Conservation (phyloP, 75 land plant genomes). For the Pinus taeda region DNA sequence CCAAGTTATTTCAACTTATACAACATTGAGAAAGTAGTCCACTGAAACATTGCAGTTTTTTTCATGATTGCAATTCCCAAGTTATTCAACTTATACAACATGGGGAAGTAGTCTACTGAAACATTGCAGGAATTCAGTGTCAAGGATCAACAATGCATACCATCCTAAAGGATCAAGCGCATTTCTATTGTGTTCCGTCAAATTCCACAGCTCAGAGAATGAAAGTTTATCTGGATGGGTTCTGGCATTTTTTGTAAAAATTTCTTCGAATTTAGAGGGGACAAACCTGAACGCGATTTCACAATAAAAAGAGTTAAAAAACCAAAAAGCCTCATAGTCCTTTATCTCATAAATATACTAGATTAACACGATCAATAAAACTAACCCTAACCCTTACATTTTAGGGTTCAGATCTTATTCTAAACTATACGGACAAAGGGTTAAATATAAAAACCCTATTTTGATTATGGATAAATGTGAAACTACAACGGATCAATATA, state of each 20-base stretch:
- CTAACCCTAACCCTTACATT: too few species aligned
- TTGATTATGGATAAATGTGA: too few species aligned
- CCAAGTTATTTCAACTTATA: too few species aligned
- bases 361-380: too few species aligned
- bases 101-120: neutral
- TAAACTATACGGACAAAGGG: too few species aligned
- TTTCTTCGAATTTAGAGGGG: slow-evolving; percentile 64
- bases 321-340: neutral
- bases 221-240: slow-evolving; percentile 44
- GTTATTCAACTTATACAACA: neutral
- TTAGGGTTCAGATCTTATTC: too few species aligned
- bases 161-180: slow-evolving; percentile 73
- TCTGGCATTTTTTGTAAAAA: slow-evolving; percentile 65
- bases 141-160: slow-evolving; percentile 14
- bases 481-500: too few species aligned
- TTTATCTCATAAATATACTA: too few species aligned
- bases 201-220: slow-evolving; percentile 47
- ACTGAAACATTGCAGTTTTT: neutral
- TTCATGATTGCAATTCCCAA: neutral
- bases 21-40: neutral
- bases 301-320: neutral
- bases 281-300: slow-evolving; percentile 44
- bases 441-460: too few species aligned
- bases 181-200: slow-evolving; percentile 52
- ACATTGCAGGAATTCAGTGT: neutral